Base-by-base conservation (phyloP, 169 alveolate species). In the Babesia caballi region DNA sequence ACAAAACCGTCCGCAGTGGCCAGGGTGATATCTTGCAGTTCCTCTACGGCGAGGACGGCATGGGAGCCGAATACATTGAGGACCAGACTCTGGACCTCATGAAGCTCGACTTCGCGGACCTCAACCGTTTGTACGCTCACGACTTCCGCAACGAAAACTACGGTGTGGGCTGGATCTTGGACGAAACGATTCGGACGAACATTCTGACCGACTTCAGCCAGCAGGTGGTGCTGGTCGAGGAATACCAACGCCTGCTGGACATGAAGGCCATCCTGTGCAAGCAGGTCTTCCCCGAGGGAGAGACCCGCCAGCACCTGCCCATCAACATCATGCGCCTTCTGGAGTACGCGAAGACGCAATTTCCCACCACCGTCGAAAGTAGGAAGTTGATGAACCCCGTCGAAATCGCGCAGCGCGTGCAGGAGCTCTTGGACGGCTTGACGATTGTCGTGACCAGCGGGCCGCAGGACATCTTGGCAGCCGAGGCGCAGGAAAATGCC, bases 21-120 rank as follows among this genome's bases (percentile, higher is more conserved):
- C 69, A 77, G 41, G 99, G 99, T 50, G 98, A 96, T 68, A 96
- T 98, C 46, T 83, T 98, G 71, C 98, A 98, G 91, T 97, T 98
- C 78, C 89, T 97, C 32, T 98, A 98, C 90, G 99, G 99, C n/a
- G 99, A 98, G 89, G 99, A 98, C 83, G 99, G 99, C 60, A 96
- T 98, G 98, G 98, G 98, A 14, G 99, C 99, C 27, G 99, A 97
- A 80, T 96, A 88, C 85, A 96, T 97, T 35, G 99, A 98, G 85
- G 99, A 97, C 90, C 97, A 97, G 82, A 93, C 87, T 47, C 78
- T 97, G 25, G 98, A 95, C 70, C 77, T 95, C 69, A 85, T 97
- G 83, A 92, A 90, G 69, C 71, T 97, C 90, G 97, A 96, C 73
- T 90, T 94, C 83, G 90, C 85, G 46, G 91, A 92, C 68, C 88